Conservation (phyloP, 2,329 filamentous ascomycete genomes). For the Colletotrichum sp. region DNA sequence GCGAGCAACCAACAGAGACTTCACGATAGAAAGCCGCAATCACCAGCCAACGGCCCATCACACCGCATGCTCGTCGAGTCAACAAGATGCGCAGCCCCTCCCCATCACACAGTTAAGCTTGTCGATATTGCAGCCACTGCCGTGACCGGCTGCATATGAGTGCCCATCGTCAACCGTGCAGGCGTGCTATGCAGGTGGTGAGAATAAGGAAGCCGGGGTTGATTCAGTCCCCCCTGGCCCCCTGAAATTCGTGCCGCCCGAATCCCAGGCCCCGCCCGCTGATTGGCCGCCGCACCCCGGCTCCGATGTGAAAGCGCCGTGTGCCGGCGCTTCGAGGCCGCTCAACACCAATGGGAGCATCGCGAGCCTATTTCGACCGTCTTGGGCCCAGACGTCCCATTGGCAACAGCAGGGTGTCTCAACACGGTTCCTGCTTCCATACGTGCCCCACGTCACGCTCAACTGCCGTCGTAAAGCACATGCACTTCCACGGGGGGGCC, state of each 20-base stretch:
- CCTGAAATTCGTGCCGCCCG: slow-evolving; percentile 15
- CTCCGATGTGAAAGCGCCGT: slow-evolving; percentile 21
- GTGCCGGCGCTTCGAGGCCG: slow-evolving; percentile 23
- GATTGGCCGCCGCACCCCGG: slow-evolving; percentile 19
- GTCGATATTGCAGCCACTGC: slow-evolving; percentile 9
- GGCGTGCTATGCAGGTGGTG: not conserved
- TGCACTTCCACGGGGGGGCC: not conserved
- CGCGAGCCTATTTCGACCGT: slow-evolving; percentile 11
- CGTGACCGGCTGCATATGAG: not conserved
- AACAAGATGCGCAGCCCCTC: not conserved
- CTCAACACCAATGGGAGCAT: slow-evolving; percentile 19
- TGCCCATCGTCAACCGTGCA: not conserved
- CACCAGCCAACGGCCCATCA: not conserved
- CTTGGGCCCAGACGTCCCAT: not conserved
- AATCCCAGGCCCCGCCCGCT: not conserved
- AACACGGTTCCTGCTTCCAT: slow-evolving; percentile 10
- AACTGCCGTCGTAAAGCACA: slow-evolving; percentile 5
- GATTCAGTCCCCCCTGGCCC: not conserved
- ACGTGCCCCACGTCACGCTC: not conserved
- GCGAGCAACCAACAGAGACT: not conserved
- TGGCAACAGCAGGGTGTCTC: not conserved
- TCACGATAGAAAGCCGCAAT: not conserved
- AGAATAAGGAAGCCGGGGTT: not conserved
- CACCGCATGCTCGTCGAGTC: not conserved
- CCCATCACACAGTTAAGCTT: slow-evolving; percentile 3